Base-by-base conservation (phyloP, 805 yeast genomes). In the Yarrowia sp. region DNA sequence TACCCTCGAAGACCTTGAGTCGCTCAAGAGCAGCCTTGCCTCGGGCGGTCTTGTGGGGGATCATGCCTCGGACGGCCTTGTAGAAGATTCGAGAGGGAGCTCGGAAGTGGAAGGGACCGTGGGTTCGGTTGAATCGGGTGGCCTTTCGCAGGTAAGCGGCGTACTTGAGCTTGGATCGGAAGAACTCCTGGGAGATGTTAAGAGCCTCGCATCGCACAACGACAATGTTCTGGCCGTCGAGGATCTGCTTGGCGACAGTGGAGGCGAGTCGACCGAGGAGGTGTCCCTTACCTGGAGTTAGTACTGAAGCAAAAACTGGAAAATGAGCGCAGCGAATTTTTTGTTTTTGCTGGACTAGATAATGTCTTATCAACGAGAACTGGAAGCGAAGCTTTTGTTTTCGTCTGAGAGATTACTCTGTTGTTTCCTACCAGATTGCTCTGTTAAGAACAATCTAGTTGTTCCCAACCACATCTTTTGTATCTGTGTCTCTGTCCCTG, bases 61-160 rank as follows among this genome's bases (percentile, higher is more conserved):
- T 83, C 99, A 94, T 94, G 84, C 99, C 99, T 80, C 97, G 89
- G 79, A 94, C 81, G 77, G 99, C 97, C 88, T 94, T 94, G 96
- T 92, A 92, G 83, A 94, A 91, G 82, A 94, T 93, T 84, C 98
- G 91, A 69, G 98, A 92, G 81, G 99, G 99, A 69, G 99, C 99
- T 84, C 98, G 94, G 97, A 94, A 94, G 81, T 94, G 99, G 97
- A 93, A 94, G 77, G 98, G 98, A 84, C 99, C 99, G 80, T 91
- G 88, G 76, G 85, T 87, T 84, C 91, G 91, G 96, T 94, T 94
- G 92, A 80, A 94, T 84, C 96, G 88, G 78, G 99, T 92, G 75
- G 96, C 89, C 87, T 94, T 94, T 87, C 99, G 92, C 82, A 94
- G 88, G 91, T 92, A 94, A 80, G 96, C 99, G 82, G 92, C 97